Evolutionary conservation across 1,284 basidiomycete genomes (phyloP), one percentile per base, ranked within the genome.

Genomic region (Trichosporon coremiiforme): DNA sequence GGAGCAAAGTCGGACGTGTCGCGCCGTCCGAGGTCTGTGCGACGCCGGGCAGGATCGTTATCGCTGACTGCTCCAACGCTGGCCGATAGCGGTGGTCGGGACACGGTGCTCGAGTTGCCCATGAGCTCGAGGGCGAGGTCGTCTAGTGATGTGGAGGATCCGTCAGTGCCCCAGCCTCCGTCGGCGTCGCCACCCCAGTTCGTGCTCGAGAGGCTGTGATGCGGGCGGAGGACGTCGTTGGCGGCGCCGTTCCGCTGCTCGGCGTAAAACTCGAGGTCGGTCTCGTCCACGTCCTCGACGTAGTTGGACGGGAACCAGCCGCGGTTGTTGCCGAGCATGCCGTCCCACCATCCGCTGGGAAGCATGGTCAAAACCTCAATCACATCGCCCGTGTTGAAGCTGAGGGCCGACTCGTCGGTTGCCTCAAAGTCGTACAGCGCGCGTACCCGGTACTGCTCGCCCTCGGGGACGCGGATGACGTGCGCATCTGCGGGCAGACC

Each of bases 251-350:
- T 71, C 1, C 66, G 66, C 29, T 38, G 36, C 36, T 38, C 36
- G 36, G 68, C 68, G 64, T 67, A 60, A 15, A 36, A 20, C 22
- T 91, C 89, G 5, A 89, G 90, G 79, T 95, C 93, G 74, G 91
- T 89, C 74, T 93, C 91, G 33, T 90, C 86, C 71, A 97, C 89
- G 71, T 89, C 82, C 64, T 87, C 85, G 62, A 98, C 94, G 84
- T 96, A 98, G 85, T 98, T 99, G 74, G 92, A 94, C 13, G 96
- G 96, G 83, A 99, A 98, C 96, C 96, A 98, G 62, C 96, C 96
- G 66, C 96, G 89, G 80, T 92, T 90, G 68, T 91, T 90, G 67
- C 90, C 90, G 38, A 98, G 86, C 71, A 98, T 86, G 8, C 97
- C 96, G 83, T 99, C 97, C 96, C 96, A 99, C 96, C 96, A 99